Base-by-base conservation (phyloP, 495 filamentous ascomycete genomes). In the Annulohypoxylon nitens region DNA sequence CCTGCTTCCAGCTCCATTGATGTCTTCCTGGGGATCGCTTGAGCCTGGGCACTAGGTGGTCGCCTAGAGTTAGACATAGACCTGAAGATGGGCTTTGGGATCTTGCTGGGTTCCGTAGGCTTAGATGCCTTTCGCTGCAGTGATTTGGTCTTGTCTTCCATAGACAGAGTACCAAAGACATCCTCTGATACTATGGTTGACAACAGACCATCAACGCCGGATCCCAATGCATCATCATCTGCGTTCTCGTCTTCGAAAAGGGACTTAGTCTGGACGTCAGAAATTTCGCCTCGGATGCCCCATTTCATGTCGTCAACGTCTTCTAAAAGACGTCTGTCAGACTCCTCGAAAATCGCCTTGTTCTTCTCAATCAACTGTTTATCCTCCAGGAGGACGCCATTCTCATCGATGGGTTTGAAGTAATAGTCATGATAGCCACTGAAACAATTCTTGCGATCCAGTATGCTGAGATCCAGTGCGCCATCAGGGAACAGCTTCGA, bases 401-500 rank as follows among this genome's bases (percentile, higher is more conserved):
- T 82, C 48, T 88, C 89, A 58, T 90, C 90, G 36, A 93, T 81
- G 2, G 88, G 84, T 67, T 92, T 88, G 65, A 87, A 85, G 70
- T 92, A 91, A 4, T 86, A 86, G 57, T 89, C 87, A 59, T 90
- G 88, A 61, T 88, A 88, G 5, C 92, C 93, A 47, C 87, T 84
- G 53, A 92, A 92, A 23, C 93, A 81, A 70, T 95, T 96, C 66
- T 86, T 83, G 0, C 76, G 80, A 65, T 86, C 85, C 23, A 89
- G 54, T 1, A 79, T 79, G 50, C 83, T 80, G 66, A 80, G 89
- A 80, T 78, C 85, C 14, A 86, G 71, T 6, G 69, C 76, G 81
- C 87, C 82, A 51, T 91, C 88, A 12, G 88, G 89, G 60, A 93
- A 88, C 59, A 94, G 90, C 60, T 97, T 93, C 20, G 92, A 92